Conservation (phyloP, 768 basidiomycete species). For the Mycena polygramma region DNA sequence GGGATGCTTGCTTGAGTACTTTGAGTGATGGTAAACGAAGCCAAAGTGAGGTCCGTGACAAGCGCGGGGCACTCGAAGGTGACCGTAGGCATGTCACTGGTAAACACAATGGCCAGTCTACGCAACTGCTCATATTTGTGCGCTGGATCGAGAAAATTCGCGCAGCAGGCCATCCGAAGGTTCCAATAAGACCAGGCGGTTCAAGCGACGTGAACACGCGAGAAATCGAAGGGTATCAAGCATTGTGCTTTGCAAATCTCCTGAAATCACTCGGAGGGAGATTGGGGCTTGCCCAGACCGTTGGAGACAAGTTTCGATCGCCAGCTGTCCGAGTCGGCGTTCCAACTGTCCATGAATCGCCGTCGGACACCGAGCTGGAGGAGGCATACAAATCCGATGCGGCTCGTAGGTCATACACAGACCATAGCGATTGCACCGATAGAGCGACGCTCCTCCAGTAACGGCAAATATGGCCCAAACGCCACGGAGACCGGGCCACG, state of each 20-base stretch:
- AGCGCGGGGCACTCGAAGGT: background rate
- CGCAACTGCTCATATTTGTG: background rate
- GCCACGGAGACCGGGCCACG: slow-evolving; percentile 3
- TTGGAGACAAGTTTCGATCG: background rate
- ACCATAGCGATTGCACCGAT: slow-evolving; percentile 12
- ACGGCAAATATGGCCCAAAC: slow-evolving; percentile 5
- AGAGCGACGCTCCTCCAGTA: slow-evolving; percentile 15
- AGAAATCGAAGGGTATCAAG: background rate
- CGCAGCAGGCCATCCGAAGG: background rate
- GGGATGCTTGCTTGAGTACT: background rate
- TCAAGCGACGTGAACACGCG: background rate
- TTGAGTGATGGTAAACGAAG: background rate
- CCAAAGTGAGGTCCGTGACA: background rate
- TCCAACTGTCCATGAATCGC: no score
- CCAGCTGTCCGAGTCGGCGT: no score
- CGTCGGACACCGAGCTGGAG: no score
- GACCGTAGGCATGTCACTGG: background rate
- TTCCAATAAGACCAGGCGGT: background rate
- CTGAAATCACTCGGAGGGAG: background rate
- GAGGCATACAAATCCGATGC: background rate
- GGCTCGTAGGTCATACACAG: background rate
- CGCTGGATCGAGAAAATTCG: background rate
- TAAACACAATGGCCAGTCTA: background rate
- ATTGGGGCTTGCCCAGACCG: slow-evolving; percentile 2
- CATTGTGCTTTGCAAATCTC: no score